Evolutionary conservation across 163 green algal genomes (phyloP), one percentile per base, ranked within the genome.

Genomic region (Chlamydomonas reinhardtii): DNA sequence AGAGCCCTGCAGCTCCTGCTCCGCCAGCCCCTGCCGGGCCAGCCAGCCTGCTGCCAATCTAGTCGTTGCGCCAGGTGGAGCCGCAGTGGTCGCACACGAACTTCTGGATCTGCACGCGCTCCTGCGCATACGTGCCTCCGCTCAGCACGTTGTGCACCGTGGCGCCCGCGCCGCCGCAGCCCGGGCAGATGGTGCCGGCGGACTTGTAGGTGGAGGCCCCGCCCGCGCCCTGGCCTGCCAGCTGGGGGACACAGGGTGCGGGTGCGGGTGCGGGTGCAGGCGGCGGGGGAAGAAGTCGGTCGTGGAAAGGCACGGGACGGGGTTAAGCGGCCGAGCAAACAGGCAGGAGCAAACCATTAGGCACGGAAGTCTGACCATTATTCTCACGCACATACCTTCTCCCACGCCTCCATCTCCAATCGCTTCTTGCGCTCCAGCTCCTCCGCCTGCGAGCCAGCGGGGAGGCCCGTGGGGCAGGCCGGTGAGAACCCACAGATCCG

Each of bases 101-200:
- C 73, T 88, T 88, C 34, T 88, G 74, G 3, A 88, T 48, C 64
- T 83, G 73, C 74, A 88, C 74, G 15, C 83, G 74, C 74, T 88
- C 83, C 74, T 88, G 83, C 65, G 83, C 83, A 54, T 88, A 88
- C 27, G 74, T 84, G 31, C 73, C 65, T 12, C 83, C 81, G 19
- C 48, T 73, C 16, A 87, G 56, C 35, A 87, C 71, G 37, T 66
- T 81, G 81, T 87, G 71, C 27, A 87, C 81, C 15, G 71, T 87
- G 35, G 71, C 81, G 37, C 71, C 71, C 24, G 24, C 17, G 29
- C 71, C 70, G 29, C 71, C 81, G 56, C 81, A 87, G 25, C 29
- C 35, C 29, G 81, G 81, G 37, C 81, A 87, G 37, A 78, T 27
- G 3, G 69, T 64, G 68, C 12, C 79, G 14, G 32, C 54, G 35